These are phyloP conservation scores for Xylaria sp. DNA, from an alignment of 2,329 filamentous ascomycete species.

Conservation along the genomic window DNA sequence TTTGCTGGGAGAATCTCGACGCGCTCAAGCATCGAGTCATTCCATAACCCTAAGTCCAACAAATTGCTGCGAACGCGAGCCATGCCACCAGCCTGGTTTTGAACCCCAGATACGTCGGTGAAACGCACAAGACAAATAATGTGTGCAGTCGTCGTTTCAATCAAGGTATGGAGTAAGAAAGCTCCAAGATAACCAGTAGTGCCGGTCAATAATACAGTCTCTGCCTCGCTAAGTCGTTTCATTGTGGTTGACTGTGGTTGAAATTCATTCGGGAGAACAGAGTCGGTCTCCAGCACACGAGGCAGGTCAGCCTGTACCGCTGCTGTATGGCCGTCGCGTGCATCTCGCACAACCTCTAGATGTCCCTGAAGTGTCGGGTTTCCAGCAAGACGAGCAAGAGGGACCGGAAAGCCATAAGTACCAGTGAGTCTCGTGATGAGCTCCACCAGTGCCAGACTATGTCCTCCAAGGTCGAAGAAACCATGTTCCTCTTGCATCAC, in stretches of 20 bases:
- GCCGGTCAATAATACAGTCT: slow-evolving; percentile 78
- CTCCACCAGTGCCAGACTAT: slow-evolving; percentile 81
- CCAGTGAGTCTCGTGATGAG: slow-evolving; percentile 76
- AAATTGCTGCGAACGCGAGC: slow-evolving; percentile 79
- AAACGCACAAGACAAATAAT: slow-evolving; percentile 81
- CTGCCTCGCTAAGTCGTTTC: slow-evolving; percentile 70
- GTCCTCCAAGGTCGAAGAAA: slow-evolving; percentile 85
- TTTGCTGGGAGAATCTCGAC: slow-evolving; percentile 82
- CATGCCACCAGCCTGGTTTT: slow-evolving; percentile 71
- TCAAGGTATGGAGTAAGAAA: slow-evolving; percentile 75
- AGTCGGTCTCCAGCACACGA: slow-evolving; percentile 74
- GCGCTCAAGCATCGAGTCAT: slow-evolving; percentile 79
- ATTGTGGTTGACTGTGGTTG: slow-evolving; percentile 65
- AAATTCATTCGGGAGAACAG: slow-evolving; percentile 76
- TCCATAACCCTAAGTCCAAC: slow-evolving; percentile 82
- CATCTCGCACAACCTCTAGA: slow-evolving; percentile 74
- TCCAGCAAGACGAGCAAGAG: slow-evolving; percentile 76
- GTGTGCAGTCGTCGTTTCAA: slow-evolving; percentile 74
- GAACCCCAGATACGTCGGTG: slow-evolving; percentile 72
- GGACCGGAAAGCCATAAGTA: slow-evolving; percentile 78
- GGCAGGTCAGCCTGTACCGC: slow-evolving; percentile 81
- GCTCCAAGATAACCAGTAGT: slow-evolving; percentile 81
- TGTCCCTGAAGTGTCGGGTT: slow-evolving; percentile 79
- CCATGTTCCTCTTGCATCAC: slow-evolving; percentile 75
- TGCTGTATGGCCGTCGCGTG: slow-evolving; percentile 77